Evolutionary conservation across 2,329 filamentous ascomycete species (phyloP), one percentile per base, ranked within the genome.

Genomic region (Fusarium setosum): DNA sequence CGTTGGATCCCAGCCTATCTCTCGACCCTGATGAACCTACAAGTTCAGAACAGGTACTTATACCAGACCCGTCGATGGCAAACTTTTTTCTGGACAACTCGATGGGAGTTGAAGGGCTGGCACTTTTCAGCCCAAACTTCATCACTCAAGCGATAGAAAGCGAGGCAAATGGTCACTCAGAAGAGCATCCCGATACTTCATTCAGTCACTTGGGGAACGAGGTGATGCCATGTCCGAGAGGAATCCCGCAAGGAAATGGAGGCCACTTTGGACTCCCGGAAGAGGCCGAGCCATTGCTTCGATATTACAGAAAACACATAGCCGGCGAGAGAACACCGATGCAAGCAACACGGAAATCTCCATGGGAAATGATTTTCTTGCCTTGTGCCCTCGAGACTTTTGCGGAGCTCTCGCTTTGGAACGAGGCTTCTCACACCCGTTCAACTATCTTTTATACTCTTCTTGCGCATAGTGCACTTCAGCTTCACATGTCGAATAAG

Each of bases 281-380:
- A 18, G 60, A 76, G 35, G 69, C 75, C 2, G 70, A 69, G 6
- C 52, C 65, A 1, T 41, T 76, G 8, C 66, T 77, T 5, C 69
- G 73, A 1, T 74, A 75, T 52, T 75, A 75, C 45, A 73, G 69
- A 40, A 51, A 65, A 21, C 56, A 66, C 26, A 73, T 68, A 69
- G n/a, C 72, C 70, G 44, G 74, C 67, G 9, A 74, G 71, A 54
- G 61, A 0, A 57, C 10, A 56, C 74, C 48, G 34, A 73, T 51
- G 72, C 76, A 67, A 11, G 60, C 70, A 6, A 69, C 67, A 20
- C 74, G 74, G 3, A 80, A 80, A 52, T 81, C 80, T 1, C 81
- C 80, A 0, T 82, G 81, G 80, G 76, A 81, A 42, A 68, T 81
- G 0, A 74, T 83, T 0, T 77, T 82, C 17, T 66, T 82, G 1